Percentiles rank a stretch among this genome's conserved stretches.
These are phyloP conservation scores for Cinchona pubescens DNA, from an alignment of 257 asterid genomes.

Conservation along the genomic window DNA sequence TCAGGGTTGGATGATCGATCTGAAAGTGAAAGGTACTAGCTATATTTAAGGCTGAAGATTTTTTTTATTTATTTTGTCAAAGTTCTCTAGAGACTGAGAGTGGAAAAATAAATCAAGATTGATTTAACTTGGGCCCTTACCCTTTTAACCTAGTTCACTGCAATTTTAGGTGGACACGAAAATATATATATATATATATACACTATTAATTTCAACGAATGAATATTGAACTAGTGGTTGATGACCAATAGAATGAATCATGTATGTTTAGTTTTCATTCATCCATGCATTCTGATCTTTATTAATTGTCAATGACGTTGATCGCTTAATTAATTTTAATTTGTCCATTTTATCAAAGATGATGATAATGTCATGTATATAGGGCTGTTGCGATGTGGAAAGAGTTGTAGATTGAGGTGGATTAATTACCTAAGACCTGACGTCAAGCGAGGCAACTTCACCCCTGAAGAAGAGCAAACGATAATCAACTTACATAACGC, in stretches of 20 bases:
- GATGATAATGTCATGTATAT: background rate
- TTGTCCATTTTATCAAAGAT: background rate
- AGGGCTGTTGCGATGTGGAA: constrained; percentile 73
- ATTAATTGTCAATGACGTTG: too few species aligned
- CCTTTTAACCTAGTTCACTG: background rate
- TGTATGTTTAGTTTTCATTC: too few species aligned
- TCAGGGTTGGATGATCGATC: too few species aligned
- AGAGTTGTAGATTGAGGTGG: constrained; percentile 86
- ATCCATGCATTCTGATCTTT: too few species aligned
- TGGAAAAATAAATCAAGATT: background rate
- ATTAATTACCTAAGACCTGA: constrained; percentile 77
- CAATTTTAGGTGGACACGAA: background rate
- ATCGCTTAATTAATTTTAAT: too few species aligned
- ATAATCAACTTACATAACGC: constrained; percentile 56
- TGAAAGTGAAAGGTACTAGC: background rate
- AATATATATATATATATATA: background rate
- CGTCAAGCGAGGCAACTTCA: constrained; percentile 66
- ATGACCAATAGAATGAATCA: too few species aligned
- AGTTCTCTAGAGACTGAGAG: background rate
- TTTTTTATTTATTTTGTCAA: background rate
- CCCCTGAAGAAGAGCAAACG: constrained; percentile 56
- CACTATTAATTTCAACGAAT: background rate
- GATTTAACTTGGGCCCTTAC: too few species aligned
- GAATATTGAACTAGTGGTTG: constrained; percentile 5
- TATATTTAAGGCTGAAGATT: background rate